Evolutionary conservation across 2,329 filamentous ascomycete genomes (phyloP), one percentile per base, ranked within the genome.

Genomic region (Penicillium sp.): DNA sequence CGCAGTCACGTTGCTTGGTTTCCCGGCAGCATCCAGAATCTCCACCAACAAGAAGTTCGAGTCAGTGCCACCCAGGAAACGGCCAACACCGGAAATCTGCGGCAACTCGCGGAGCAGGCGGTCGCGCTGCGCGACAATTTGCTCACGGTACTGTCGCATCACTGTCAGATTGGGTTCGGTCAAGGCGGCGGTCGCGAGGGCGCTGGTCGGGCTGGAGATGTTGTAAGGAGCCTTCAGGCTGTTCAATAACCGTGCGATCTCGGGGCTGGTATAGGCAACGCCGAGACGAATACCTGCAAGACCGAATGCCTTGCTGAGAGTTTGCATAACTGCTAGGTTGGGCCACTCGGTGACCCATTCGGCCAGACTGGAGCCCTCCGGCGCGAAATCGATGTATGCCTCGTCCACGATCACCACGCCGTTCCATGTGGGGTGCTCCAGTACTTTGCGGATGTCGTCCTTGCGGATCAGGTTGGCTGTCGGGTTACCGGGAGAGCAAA

Each of bases 241-340:
- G 78, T 99, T 99, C 54, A 99, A 82, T 13, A 99, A 80, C 16
- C 78, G 76, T 2, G 93, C 92, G 61, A 99, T 88, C 6, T 86
- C 82, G 0, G 87, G 82, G 10, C 87, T 85, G 5, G 91, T 85
- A 72, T 97, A 99, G 0, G 91, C 92, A 8, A 88, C 90, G 47
- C 95, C 95, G 1, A 99, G 83, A 16, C 95, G 84, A 71, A 99
- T 96, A 50, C 93, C 95, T 4, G 95, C 95, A 70, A 99, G 85
- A 27, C 95, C 95, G 71, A 99, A 99, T 0, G 92, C 95, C 76
- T 99, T 99, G 69, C 91, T 96, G n/a, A 98, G 83, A 1, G 95
- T 99, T 81, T 99, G 95, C 91, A 98, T 92, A 56, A 99, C 93
- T 19, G 97, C 92, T 26, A 99, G 82, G 75, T 99, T 99, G 50